Evolutionary conservation across 306 rosid genomes (phyloP).

Genomic region (Cyamopsis tetragonoloba): DNA sequence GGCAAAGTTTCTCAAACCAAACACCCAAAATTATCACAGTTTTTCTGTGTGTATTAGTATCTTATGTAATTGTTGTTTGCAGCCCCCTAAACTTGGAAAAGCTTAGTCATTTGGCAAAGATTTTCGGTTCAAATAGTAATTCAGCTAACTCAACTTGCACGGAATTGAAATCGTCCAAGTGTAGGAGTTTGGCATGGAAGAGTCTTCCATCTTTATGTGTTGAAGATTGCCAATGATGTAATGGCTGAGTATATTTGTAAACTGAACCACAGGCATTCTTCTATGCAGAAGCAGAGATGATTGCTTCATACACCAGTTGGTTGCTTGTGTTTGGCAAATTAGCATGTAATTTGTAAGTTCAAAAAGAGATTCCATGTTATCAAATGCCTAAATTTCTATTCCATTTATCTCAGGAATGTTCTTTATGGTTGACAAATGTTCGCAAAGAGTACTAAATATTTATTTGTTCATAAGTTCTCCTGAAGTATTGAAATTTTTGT

Average conservation of each 20-base stretch:
- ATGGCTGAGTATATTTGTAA: constrained; percentile 42
- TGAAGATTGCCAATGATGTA: constrained; percentile 27
- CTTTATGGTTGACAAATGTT: constrained; percentile 16
- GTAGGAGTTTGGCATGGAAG: constrained; percentile 40
- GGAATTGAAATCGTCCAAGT: constrained; percentile 30
- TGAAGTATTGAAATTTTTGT: too few relatives aligned
- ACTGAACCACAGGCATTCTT: constrained; percentile 32
- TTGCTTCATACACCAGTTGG: constrained; percentile 35
- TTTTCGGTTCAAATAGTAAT: constrained; percentile 36
- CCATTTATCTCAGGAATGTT: constrained; percentile 17
- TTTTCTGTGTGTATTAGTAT: background rate
- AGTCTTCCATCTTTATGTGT: constrained; percentile 29
- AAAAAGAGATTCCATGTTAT: constrained; percentile 34
- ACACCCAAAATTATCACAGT: too few relatives aligned
- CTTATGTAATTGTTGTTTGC: constrained; percentile 25
- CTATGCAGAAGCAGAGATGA: constrained; percentile 41
- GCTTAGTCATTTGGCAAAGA: constrained; percentile 36
- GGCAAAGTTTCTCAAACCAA: too few relatives aligned
- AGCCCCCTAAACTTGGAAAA: constrained; percentile 60
- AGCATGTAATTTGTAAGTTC: constrained; percentile 44
- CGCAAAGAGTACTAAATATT: too few relatives aligned
- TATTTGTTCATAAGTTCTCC: too few relatives aligned
- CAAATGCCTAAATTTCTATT: constrained; percentile 25
- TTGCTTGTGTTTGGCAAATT: constrained; percentile 34
- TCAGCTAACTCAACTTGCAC: constrained; percentile 27